phyloP scores from a whole-genome alignment of 2,329 filamentous ascomycete genomes.

The Arthrobotrys pseudoclavata region DNA sequence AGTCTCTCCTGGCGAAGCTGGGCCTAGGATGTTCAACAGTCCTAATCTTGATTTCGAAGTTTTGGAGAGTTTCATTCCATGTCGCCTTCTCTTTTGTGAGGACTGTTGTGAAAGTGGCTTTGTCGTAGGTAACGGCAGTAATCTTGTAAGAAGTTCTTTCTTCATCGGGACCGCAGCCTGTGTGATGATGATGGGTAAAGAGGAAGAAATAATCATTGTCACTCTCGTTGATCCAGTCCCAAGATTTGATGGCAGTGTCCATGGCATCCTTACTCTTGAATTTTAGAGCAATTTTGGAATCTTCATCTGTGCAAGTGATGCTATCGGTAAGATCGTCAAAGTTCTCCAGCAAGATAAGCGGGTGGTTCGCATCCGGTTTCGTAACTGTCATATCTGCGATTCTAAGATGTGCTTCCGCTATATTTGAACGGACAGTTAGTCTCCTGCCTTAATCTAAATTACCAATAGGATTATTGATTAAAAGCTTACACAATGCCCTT shows the following conservation, averaged over 20 bases:
- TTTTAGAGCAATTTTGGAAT: conserved; percentile 27
- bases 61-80: conserved; percentile 25
- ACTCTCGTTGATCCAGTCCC: conserved; percentile 38
- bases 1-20: background rate
- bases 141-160: conserved; percentile 39
- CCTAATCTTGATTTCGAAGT: conserved; percentile 8
- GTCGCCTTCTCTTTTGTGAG: conserved; percentile 12
- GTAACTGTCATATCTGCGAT: conserved; percentile 33
- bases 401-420: conserved; percentile 7
- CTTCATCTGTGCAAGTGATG: conserved; percentile 29
- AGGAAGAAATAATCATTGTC: conserved; percentile 28
- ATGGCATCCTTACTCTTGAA: conserved; percentile 29
- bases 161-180: conserved; percentile 21
- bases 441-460: background rate
- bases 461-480: background rate
- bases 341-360: conserved; percentile 25
- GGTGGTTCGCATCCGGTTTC: conserved; percentile 21
- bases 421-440: background rate
- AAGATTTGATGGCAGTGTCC: conserved; percentile 27
- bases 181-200: conserved; percentile 37
- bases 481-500: conserved; percentile 8
- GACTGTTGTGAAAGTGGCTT: background rate
- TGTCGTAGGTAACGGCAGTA: conserved; percentile 11
- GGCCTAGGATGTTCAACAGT: conserved; percentile 11
- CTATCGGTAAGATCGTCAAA: conserved; percentile 34